Conservation (phyloP, 202 grass and related monocot genomes). For the Setaria italica region DNA sequence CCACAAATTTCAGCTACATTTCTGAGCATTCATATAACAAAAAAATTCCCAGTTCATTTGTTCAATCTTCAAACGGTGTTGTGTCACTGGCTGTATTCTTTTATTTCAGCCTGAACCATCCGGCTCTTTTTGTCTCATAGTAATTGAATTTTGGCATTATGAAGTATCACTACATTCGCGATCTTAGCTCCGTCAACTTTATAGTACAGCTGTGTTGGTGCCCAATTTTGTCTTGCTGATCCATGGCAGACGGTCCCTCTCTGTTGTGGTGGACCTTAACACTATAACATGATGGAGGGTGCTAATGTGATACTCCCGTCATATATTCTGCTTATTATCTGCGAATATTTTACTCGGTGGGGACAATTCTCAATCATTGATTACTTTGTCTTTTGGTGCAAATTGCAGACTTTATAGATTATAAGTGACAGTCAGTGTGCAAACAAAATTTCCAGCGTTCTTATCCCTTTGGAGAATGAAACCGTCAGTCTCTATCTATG, state of each 20-base stretch:
- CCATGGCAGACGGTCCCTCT: neutral
- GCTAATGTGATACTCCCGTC: constrained; percentile 32
- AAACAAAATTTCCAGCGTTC: constrained; percentile 26
- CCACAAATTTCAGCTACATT: neutral
- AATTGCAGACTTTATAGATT: constrained; percentile 45
- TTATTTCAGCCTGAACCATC: neutral
- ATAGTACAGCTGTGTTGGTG: constrained; percentile 14
- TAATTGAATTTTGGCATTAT: neutral
- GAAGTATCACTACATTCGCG: neutral
- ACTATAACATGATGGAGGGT: constrained; percentile 29
- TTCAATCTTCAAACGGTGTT: neutral
- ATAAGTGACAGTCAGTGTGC: constrained; percentile 25
- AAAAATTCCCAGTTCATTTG: neutral
- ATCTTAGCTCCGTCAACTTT: constrained; percentile 25
- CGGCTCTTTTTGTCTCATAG: neutral
- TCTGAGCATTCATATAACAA: neutral
- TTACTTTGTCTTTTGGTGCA: constrained; percentile 23
- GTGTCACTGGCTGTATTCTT: neutral
- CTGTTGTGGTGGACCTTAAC: constrained; percentile 25
- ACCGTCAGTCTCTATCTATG: constrained; percentile 22
- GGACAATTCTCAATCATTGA: constrained; percentile 51
- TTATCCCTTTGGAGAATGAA: constrained; percentile 26
- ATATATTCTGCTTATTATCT: constrained; percentile 27
- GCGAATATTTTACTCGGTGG: constrained; percentile 42
- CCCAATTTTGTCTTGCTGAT: constrained; percentile 27